Base-by-base conservation (phyloP, 306 rosid species). In the Gastrolobium villosum region DNA sequence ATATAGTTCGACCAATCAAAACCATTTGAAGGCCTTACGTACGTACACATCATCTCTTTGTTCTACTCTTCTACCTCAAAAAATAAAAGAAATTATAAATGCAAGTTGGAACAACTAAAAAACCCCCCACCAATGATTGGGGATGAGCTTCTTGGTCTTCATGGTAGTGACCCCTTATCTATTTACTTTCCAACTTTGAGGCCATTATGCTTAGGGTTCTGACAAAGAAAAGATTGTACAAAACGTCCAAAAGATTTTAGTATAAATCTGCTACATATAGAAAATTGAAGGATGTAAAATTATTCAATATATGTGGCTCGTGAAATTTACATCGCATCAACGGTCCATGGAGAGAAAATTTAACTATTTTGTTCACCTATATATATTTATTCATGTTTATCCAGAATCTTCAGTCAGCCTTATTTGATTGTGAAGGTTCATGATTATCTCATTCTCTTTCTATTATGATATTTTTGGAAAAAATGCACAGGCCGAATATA, bases 151-250 rank as follows among this genome's bases (percentile, higher is more conserved):
- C 39, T 68, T 39, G 48, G 56, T 57, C 65, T 31, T 56, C 53
- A 5, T 20, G 39, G 35, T 66, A 66, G 20, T 46, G 35, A 46
- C 15, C 13, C 74, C 70, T 54, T 65, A 63, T 62, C 46, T 34
- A 56, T 60, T 55, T 56, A 81, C 85, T 76, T 55, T 85, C 69
- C 83, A 67, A 43, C 57, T 30, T 74, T 83, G 77, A 75, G 74
- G 76, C 50, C 39, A 65, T 65, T 39, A 46, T 70, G 74, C 52
- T 59, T 45, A 37, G 41, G 56, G 7, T 60, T 50, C n/a, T 14
- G 46, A 53, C 46, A 60, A 59, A 59, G 37, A 34, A 32, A 6
- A 45, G 6, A 39, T 9, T 46, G 11, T 45, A 13, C 55, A 59
- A 44, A 72, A 41, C 6, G 1, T 52, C 26, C 10, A 10, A 70